Base-by-base conservation (phyloP, 139 green algal genomes). In the Diplosphaera chodatii region DNA sequence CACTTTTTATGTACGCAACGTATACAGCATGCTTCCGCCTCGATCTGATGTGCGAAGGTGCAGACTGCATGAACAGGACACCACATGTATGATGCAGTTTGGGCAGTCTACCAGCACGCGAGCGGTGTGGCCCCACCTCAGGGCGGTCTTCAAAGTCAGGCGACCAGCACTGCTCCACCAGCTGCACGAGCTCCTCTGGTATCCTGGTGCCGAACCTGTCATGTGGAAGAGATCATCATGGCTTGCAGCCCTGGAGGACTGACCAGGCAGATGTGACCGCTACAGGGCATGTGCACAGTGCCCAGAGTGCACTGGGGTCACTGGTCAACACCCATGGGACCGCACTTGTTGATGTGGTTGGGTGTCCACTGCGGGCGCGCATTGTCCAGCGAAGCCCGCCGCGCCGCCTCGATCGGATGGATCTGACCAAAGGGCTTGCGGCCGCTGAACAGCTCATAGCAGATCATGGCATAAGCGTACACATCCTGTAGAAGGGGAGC, bases 121-220 rank as follows among this genome's bases (percentile, higher is more conserved):
- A n/a, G n/a, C n/a, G n/a, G n/a, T n/a, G n/a, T n/a, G n/a, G n/a
- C n/a, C 37, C 8, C 10, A 59, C 48, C 48, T 55, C 30, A 20
- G 73, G 73, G 3, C 73, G 55, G 28, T 69, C 41, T 30, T 73
- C 34, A 22, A 29, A 55, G 22, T 73, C 31, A 3, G 56, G 32
- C 25, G 37, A 62, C 73, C 73, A 78, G 59, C 73, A 78, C 20
- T 69, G 23, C 55, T 69, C 34, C 66, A 78, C 73, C 56, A 78
- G 66, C 28, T 73, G 3, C 27, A 73, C 67, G 4, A 78, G 55
- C 33, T n/a, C 33, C 15, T 56, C 66, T 16, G 73, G 73, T 0
- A 78, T 40, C 55, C 40, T 62, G 27, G 70, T 69, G 2, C 66
- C 66, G n/a, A 62, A 76, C 40, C 71, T 76, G 71, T 63, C n/a